Percentiles rank a stretch among this genome's conserved stretches.
Conservation (phyloP, 1,284 basidiomycete species). For the Veloporphyrellus conicus region DNA sequence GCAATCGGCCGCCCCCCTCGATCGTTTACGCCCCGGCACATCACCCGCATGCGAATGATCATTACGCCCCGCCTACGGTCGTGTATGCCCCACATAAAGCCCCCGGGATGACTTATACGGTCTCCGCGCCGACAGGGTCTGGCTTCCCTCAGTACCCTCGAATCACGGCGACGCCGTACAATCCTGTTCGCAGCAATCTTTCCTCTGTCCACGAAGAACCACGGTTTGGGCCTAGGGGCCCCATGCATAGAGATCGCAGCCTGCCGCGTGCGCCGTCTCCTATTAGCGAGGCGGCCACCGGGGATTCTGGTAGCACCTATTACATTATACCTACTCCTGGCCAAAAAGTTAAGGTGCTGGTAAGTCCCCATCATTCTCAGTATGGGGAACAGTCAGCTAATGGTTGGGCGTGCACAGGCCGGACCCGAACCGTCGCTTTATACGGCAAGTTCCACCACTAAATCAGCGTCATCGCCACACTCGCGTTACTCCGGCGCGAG, state of each 20-base stretch:
- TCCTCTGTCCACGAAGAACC: constrained; percentile 34
- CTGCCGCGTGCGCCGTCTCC: constrained; percentile 28
- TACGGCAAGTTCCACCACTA: constrained; percentile 50
- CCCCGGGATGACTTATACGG: constrained; percentile 50
- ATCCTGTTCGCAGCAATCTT: constrained; percentile 31
- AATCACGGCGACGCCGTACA: constrained; percentile 36
- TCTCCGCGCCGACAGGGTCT: constrained; percentile 47
- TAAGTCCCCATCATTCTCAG: no score
- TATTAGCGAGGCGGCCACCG: constrained; percentile 42
- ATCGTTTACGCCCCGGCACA: constrained; percentile 50
- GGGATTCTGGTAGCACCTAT: constrained; percentile 63
- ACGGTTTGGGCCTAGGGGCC: constrained; percentile 26
- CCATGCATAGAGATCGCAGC: constrained; percentile 29
- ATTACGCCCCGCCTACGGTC: constrained; percentile 50
- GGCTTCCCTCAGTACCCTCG: constrained; percentile 35
- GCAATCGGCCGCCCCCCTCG: constrained; percentile 41
- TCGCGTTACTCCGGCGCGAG: constrained; percentile 31
- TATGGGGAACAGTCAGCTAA: constrained; percentile 6
- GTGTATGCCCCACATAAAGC: constrained; percentile 42
- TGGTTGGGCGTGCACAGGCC: constrained; percentile 28
- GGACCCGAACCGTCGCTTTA: constrained; percentile 47
- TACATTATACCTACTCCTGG: constrained; percentile 63
- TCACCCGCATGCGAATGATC: constrained; percentile 40
- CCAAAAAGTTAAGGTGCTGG: constrained; percentile 67
- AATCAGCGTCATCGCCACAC: constrained; percentile 42